Evolutionary conservation across 495 filamentous ascomycete species (phyloP), one percentile per base, ranked within the genome.

Genomic region (Hypoxylon fragiforme): DNA sequence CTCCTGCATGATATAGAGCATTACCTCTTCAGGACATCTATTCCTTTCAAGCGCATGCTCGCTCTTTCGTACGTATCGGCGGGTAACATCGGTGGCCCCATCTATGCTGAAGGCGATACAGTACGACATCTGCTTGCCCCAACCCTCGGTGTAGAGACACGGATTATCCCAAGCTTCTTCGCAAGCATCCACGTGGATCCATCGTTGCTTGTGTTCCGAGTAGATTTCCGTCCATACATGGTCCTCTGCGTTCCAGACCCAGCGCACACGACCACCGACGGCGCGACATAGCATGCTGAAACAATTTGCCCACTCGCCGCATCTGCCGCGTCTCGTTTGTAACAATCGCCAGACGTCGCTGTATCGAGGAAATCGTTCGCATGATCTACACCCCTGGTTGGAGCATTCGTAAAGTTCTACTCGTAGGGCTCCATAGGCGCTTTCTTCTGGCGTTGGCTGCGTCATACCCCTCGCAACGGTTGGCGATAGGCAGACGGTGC

Each of bases 161-260:
- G 94, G 95, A 58, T 94, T 91, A 67, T 99, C 92, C 90, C 91
- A 99, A 2, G 87, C 84, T 61, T 91, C 94, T 67, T 99, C 94
- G 66, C 92, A 97, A 7, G 85, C 83, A 66, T 99, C 94, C 14
- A 97, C 91, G 57, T 97, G 95, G n/a, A 99, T 79, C 94, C 94
- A 99, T 59, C 90, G 83, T 63, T 88, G 86, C 56, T 92, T 85
- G 64, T 96, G 91, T 59, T 94, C 91, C 12, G 91, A 96, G 70
- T 96, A 99, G 18, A 97, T 85, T 69, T 99, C 94, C 1, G 91
- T 96, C 92, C 94, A 98, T 15, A 96, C 89, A 54, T 95, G 87
- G 69, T 99, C 95, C 71, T 99, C 94, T 22, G 87, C 85, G 57
- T 97, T 97, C 95, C 95, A 98, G 20, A 98, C 90, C 95, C 95